Conservation (phyloP, 148 eudicot genomes). For the Camellia sinensis region DNA sequence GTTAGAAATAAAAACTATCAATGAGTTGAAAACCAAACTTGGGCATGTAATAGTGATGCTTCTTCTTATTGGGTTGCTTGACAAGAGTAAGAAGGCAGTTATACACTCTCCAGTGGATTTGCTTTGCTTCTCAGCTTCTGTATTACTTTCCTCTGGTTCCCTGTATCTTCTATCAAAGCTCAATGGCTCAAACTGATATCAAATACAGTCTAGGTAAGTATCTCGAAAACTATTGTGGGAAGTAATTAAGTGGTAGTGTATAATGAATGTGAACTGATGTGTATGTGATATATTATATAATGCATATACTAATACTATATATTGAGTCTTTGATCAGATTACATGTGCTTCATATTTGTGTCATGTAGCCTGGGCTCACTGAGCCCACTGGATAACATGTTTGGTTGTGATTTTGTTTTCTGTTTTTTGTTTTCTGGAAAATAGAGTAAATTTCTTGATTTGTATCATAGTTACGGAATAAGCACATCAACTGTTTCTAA, state of each 20-base stretch:
- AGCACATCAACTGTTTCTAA: no score
- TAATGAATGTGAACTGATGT: neutral
- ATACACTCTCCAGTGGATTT: conserved; percentile 67
- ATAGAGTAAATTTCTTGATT: neutral
- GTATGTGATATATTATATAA: neutral
- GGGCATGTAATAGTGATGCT: conserved; percentile 98
- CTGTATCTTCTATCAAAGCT: conserved; percentile 80
- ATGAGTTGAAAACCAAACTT: conserved; percentile 87
- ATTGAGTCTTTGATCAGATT: neutral
- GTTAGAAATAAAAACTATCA: conserved; percentile 78
- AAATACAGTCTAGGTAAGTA: neutral
- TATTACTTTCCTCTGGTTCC: conserved; percentile 78
- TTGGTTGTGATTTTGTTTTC: no score
- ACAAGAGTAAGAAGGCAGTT: conserved; percentile 75
- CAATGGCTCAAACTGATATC: conserved; percentile 37
- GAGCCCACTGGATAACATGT: neutral
- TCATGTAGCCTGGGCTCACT: neutral
- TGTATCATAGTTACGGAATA: neutral
- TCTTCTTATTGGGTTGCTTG: conserved; percentile 80
- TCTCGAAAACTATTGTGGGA: neutral
- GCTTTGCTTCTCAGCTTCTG: conserved; percentile 90
- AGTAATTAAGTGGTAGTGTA: neutral
- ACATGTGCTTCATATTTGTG: neutral
- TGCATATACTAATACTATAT: no score
- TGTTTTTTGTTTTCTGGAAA: no score